Evolutionary conservation across 257 asterid species (phyloP), one percentile per base, ranked within the genome.

Genomic region (Solanum rostratum): DNA sequence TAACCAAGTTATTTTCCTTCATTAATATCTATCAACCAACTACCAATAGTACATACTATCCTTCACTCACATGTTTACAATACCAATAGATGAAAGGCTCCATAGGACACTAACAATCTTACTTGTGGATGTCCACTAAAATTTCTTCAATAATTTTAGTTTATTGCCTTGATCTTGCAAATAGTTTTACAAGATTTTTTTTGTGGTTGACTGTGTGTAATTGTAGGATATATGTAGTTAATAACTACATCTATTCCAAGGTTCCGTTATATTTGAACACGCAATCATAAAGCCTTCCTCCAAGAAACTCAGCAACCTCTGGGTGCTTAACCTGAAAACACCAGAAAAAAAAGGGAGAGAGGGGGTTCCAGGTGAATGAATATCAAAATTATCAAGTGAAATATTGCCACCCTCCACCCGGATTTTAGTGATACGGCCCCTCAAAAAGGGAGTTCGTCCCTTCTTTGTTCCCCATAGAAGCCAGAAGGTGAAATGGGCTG

Each of bases 231-330:
- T 24, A 46, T 22, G 59, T 7, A 46, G 59, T 24, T 41, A 74
- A 46, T 22, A 45, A 74, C 81, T 74, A 24, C 41, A 46, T 74
- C 81, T 74, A 24, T 74, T 24, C 83, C 83, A 70, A 81, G 53
- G 88, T 89, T 87, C 93, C 92, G 13, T 91, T 91, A 90, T 87
- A 95, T 87, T 96, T 95, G 93, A 96, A 92, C 76, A 96, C 98
- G 62, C 99, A 96, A 84, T 96, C 99, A 81, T 96, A 96, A 46
- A 96, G 94, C 85, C 98, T 90, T 85, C 99, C 98, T 65, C 99
- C 98, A 15, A 96, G 98, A 89, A 96, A 96, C 90, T 96, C 94
- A 59, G 98, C 98, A 79, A 96, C 99, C 90, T 96, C 99, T 15
- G 55, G 90, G 90, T 96, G 99, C 94, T 96, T 96, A 90, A 96